phyloP scores from a whole-genome alignment of 148 eudicot species.

The Nyssa sinensis region DNA sequence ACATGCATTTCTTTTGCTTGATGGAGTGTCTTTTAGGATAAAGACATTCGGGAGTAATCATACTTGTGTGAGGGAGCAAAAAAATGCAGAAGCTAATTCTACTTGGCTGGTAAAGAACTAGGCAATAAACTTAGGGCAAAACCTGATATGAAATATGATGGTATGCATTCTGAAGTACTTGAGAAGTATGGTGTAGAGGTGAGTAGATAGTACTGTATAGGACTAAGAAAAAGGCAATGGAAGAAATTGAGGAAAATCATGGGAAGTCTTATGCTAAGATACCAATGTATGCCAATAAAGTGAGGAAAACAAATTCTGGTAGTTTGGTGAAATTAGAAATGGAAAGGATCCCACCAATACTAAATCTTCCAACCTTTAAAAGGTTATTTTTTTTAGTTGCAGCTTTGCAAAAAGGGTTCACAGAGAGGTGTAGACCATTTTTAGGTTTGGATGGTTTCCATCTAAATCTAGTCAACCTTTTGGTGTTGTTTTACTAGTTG shows the following conservation, averaged over 20 bases:
- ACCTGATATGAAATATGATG: no score
- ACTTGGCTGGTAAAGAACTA: no score
- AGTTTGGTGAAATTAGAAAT: background rate
- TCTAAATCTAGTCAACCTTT: background rate
- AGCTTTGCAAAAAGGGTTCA: background rate
- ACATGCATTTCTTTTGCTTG: no score
- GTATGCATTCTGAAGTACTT: no score
- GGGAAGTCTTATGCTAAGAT: background rate
- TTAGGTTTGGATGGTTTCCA: background rate
- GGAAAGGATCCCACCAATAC: background rate
- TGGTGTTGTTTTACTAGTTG: background rate
- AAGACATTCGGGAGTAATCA: no score
- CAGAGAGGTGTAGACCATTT: background rate
- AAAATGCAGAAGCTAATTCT: no score
- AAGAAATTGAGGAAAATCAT: background rate
- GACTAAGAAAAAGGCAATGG: no score
- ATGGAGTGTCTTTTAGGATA: no score
- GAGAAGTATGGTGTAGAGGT: no score
- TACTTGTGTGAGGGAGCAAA: no score
- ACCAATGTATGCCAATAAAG: background rate
- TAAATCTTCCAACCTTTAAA: background rate
- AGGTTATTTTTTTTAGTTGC: background rate
- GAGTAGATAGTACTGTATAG: background rate
- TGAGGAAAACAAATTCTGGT: background rate
- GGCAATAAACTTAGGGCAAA: no score